Percentiles rank a stretch among this genome's conserved stretches.
phyloP scores from a whole-genome alignment of 805 yeast species.

The Hermanozyma aechmeae region DNA sequence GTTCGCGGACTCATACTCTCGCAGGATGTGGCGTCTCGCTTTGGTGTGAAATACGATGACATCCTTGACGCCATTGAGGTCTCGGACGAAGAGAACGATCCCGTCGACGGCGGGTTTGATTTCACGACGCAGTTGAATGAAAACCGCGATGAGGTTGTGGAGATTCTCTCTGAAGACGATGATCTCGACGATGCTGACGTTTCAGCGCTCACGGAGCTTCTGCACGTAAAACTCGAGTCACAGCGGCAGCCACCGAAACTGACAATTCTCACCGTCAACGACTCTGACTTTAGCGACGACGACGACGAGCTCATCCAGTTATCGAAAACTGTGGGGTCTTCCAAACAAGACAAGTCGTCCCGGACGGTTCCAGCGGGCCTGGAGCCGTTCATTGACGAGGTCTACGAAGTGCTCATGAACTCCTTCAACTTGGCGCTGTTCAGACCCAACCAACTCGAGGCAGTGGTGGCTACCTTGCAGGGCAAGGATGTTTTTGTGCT shows the following conservation, averaged over 20 bases:
- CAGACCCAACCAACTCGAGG: constrained; percentile 79
- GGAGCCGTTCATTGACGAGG: constrained; percentile 59
- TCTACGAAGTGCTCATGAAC: constrained; percentile 43
- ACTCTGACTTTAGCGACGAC: constrained; percentile 20
- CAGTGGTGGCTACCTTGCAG: constrained; percentile 62
- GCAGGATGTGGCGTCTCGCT: constrained; percentile 24
- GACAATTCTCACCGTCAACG: constrained; percentile 5
- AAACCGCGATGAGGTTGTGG: constrained; percentile 28
- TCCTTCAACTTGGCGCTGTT: constrained; percentile 60
- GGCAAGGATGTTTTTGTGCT: constrained; percentile 89
- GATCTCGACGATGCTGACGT: constrained; percentile 14
- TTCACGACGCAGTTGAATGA: constrained; percentile 33
- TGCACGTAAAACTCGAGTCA: constrained; percentile 4
- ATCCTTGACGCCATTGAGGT: constrained; percentile 1
- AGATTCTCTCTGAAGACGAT: constrained; percentile 23
- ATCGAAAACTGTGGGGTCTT: constrained; percentile 4
- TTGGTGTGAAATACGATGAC: constrained; percentile 17
- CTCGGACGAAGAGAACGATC: constrained; percentile 1
- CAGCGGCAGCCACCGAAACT: not conserved
- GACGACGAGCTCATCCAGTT: constrained; percentile 20
- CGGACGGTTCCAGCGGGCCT: no score
- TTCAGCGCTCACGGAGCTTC: constrained; percentile 6
- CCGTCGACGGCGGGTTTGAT: constrained; percentile 13
- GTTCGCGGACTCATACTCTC: constrained; percentile 19
- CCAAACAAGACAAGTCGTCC: not conserved